Conservation (phyloP, 371 early-diverging fungal species). For the Mortierella sp. region DNA sequence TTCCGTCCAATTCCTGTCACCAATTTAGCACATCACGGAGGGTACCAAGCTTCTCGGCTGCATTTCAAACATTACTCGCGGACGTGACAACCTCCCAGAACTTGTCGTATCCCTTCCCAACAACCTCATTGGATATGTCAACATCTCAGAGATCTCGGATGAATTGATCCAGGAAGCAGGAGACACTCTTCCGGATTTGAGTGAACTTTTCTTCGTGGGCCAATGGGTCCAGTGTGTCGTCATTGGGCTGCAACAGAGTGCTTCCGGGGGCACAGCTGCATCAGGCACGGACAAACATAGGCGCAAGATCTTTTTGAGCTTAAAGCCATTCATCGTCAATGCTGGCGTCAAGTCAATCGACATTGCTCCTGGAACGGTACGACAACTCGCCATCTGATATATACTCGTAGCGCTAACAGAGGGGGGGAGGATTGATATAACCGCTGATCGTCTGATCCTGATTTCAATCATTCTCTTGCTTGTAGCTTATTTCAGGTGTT, state of each 20-base stretch:
- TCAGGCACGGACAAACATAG: constrained; percentile 51
- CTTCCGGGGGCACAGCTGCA: constrained; percentile 53
- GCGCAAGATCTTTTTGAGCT: constrained; percentile 73
- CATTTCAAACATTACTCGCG: constrained; percentile 74
- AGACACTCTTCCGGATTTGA: constrained; percentile 66
- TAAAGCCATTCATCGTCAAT: constrained; percentile 77
- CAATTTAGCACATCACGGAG: constrained; percentile 66
- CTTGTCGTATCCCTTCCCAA: constrained; percentile 81
- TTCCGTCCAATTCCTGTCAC: not conserved
- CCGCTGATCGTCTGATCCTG: not conserved
- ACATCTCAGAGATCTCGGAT: constrained; percentile 84
- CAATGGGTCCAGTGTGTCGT: constrained; percentile 80
- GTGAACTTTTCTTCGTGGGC: constrained; percentile 72
- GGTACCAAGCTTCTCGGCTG: constrained; percentile 83
- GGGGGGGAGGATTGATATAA: not conserved
- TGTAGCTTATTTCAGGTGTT: constrained; percentile 69
- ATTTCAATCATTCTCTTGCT: not conserved
- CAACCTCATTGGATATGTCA: constrained; percentile 79
- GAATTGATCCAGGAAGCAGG: constrained; percentile 73
- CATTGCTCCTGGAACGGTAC: constrained; percentile 70
- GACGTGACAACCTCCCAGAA: constrained; percentile 70
- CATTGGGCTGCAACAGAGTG: constrained; percentile 55
- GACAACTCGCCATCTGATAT: not conserved
- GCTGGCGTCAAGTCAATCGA: constrained; percentile 63
- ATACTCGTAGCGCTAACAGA: too few relatives aligned